These are phyloP conservation scores for Aureobasidium sp. DNA, from an alignment of 2,329 filamentous ascomycete genomes.

Conservation along the genomic window DNA sequence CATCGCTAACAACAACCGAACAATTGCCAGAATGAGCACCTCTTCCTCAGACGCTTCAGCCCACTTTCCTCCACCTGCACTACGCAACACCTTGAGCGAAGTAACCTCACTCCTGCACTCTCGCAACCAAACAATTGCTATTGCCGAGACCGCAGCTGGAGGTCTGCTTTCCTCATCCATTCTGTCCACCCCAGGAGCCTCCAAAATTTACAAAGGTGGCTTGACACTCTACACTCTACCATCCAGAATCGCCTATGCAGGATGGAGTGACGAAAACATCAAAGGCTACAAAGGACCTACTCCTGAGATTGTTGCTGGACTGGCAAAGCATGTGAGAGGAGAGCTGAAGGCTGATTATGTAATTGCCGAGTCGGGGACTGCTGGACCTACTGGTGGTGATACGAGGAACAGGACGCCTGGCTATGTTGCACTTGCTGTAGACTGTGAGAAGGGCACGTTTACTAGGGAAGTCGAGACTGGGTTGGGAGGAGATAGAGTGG, in stretches of 20 bases:
- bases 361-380: constrained; percentile 54
- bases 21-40: constrained; percentile 1
- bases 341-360: constrained; percentile 51
- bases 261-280: constrained; percentile 52
- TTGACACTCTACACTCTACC: constrained; percentile 55
- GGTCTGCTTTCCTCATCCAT: constrained; percentile 55
- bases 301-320: constrained; percentile 47
- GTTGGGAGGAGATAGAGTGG: constrained; percentile 46
- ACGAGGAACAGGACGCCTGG: constrained; percentile 54
- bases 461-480: constrained; percentile 52
- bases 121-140: constrained; percentile 50
- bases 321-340: constrained; percentile 51
- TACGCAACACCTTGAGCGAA: constrained; percentile 41
- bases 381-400: constrained; percentile 54
- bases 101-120: constrained; percentile 48
- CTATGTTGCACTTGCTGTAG: constrained; percentile 58
- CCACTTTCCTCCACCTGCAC: constrained; percentile 35
- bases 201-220: constrained; percentile 53
- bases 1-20: neutral
- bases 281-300: constrained; percentile 53
- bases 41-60: constrained; percentile 8
- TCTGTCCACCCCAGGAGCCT: constrained; percentile 53
- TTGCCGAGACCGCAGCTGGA: constrained; percentile 58
- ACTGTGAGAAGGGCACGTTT: constrained; percentile 43
- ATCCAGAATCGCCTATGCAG: constrained; percentile 51